Evolutionary conservation across 164 flowering plant species (phyloP), one percentile per base, ranked within the genome.

Genomic region (Chimonanthus praecox): DNA sequence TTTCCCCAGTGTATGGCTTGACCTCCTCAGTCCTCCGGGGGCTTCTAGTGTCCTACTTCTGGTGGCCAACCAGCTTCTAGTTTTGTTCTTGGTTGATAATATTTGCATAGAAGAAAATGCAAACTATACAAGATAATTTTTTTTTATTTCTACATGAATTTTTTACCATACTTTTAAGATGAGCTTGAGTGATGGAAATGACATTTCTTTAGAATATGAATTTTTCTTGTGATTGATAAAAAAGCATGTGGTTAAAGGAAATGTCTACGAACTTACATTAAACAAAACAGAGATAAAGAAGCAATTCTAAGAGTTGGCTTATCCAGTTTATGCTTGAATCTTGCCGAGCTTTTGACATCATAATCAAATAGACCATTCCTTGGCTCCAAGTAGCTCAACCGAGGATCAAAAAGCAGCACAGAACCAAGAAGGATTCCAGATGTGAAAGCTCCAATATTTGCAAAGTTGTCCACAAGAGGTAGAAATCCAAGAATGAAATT

Each of bases 351-450:
- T 76, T 87, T 87, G 72, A 74, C 60, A 33, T 77, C 68, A 60
- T 86, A 82, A 5, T 88, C 91, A 64, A 82, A 85, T 4, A 85
- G 71, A 13, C 88, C 89, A 70, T 69, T 81, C 72, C 83, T 79
- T 62, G 69, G 78, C 70, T 80, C 66, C 6, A 78, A 78, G 78
- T 82, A 73, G 47, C 76, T 76, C 5, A 76, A 62, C 72, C 78
- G 82, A 68, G 92, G 94, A 75, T 83, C 76, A 77, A 81, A 85
- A 21, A 88, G 74, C 50, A 89, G 85, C 76, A 81, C 80, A 65
- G 82, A 84, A 43, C 98, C 98, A 0, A 89, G 88, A 63, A 92
- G 89, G 61, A 86, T 71, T 70, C 97, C 97, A 5, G 94, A 80
- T 11, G 88, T 64, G 73, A 90, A 82, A 50, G 91, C 97, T 62